These are phyloP conservation scores for Corinectria fuckeliana DNA, from an alignment of 2,329 filamentous ascomycete species.

Conservation along the genomic window DNA sequence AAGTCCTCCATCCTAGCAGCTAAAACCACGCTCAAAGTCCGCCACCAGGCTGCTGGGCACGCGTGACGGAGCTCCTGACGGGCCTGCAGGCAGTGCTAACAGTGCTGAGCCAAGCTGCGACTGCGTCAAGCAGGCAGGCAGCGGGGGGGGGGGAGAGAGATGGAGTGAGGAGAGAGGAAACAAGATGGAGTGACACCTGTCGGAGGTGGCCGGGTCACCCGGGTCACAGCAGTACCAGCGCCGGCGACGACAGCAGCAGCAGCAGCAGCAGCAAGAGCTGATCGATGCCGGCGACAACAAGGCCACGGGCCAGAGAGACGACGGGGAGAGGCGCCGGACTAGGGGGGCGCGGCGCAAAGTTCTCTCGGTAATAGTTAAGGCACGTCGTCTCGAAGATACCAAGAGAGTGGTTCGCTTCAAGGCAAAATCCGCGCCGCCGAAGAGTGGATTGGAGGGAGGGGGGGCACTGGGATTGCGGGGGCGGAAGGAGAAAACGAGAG, in stretches of 20 bases:
- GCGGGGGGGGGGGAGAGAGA: constrained; percentile 23
- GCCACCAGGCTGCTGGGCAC: constrained; percentile 15
- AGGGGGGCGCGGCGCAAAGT: constrained; percentile 20
- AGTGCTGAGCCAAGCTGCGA: constrained; percentile 11
- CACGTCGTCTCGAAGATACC: constrained; percentile 37
- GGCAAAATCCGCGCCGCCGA: constrained; percentile 34
- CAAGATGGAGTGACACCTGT: constrained; percentile 27
- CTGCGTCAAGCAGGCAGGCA: constrained; percentile 19
- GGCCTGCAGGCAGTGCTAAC: too few species aligned
- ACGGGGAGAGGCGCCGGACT: constrained; percentile 22
- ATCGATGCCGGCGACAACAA: constrained; percentile 18
- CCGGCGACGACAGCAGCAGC: not conserved
- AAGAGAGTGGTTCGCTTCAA: constrained; percentile 40
- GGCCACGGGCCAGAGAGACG: constrained; percentile 17
- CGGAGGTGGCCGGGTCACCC: constrained; percentile 31
- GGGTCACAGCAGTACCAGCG: constrained; percentile 22
- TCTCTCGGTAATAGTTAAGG: constrained; percentile 29
- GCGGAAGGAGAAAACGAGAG: constrained; percentile 36
- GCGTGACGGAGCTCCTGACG: constrained; percentile 26
- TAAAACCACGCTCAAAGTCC: too few species aligned
- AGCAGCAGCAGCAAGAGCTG: constrained; percentile 14
- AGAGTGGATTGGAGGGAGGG: constrained; percentile 34
- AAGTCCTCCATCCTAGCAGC: constrained; percentile 35
- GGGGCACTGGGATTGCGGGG: constrained; percentile 34
- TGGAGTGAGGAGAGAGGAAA: constrained; percentile 26